These are phyloP conservation scores for Micractinium sp. DNA, from an alignment of 139 green algal genomes.

Conservation along the genomic window DNA sequence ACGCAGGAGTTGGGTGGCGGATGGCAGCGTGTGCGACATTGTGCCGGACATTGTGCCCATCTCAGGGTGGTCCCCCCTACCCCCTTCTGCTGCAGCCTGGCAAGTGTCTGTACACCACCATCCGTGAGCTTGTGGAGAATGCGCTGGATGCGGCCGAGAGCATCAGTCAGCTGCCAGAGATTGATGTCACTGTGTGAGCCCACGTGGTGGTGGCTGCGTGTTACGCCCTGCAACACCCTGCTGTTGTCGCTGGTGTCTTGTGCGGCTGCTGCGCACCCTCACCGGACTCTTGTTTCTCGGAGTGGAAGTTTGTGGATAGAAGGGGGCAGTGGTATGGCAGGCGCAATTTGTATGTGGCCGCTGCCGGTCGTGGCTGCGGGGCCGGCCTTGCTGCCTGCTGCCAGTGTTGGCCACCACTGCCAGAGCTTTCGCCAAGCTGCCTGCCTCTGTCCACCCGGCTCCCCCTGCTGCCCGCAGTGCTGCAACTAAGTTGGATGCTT, in stretches of 20 bases:
- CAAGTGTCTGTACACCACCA: conserved; percentile 96
- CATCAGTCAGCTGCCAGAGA: conserved; percentile 77
- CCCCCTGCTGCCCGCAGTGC: no score
- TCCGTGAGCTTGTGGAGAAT: conserved; percentile 97
- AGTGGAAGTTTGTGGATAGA: no score
- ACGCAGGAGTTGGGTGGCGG: no score
- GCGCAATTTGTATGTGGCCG: no score
- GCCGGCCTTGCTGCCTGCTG: neutral
- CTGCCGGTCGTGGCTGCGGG: no score
- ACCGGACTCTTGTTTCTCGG: no score
- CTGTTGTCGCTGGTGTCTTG: neutral
- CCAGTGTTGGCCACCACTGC: neutral
- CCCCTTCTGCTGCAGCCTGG: conserved; percentile 74
- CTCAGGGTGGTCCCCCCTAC: no score
- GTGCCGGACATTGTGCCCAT: no score
- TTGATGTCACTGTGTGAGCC: conserved; percentile 81
- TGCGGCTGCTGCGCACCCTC: no score
- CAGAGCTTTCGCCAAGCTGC: neutral
- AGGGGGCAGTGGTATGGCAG: no score
- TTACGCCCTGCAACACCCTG: neutral
- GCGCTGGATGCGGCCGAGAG: conserved; percentile 90
- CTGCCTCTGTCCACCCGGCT: neutral
- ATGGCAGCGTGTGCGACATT: no score
- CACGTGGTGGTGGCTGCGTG: neutral
- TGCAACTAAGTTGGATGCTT: no score